Base-by-base conservation (phyloP, 1,284 basidiomycete species). In the Apiotrichum akiyoshidainum region DNA sequence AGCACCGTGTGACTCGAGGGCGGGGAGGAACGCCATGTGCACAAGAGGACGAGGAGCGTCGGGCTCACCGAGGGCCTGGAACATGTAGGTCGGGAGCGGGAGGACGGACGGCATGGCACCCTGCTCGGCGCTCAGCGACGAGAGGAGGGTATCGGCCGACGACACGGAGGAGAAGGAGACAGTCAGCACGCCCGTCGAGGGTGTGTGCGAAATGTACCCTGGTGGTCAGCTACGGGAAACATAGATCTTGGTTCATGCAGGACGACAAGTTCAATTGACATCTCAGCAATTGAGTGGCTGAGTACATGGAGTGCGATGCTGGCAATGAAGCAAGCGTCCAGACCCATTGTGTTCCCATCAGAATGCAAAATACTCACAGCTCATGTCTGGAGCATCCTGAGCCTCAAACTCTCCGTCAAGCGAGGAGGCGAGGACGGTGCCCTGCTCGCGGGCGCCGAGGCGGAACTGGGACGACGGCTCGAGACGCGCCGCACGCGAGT, bases 161-260 rank as follows among this genome's bases (percentile, higher is more conserved):
- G 53, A 54, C 4, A 69, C 49, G 7, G 69, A 69, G 2, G 69
- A 68, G 49, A 69, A 59, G 11, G 66, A 60, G 37, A 71, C 58
- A 0, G 66, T 66, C 44, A 69, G 63, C 26, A 67, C 68, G 22
- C 63, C 58, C 21, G 66, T 68, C 11, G 60, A 61, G 8, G 69
- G 68, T 2, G 65, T 66, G 59, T 69, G 66, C 1, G 66, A 64
- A 44, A 71, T 69, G 60, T 69, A 67, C 69, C 69, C 66, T 68
- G 51, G 17, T 48, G 6, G 46, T 48, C 34, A 37, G 34, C 46
- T 5, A 37, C 12, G 5, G 17, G 22, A 42, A 42, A 42, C 9
- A n/a, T n/a, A 42, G n/a, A 10, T 19, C 16, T 9, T 9, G 3
- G 19, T 16, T n/a, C 12, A 39, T 13, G 37, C 11, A 12, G 10